These are phyloP conservation scores for Neurospora sp. DNA, from an alignment of 495 filamentous ascomycete species.

Conservation along the genomic window DNA sequence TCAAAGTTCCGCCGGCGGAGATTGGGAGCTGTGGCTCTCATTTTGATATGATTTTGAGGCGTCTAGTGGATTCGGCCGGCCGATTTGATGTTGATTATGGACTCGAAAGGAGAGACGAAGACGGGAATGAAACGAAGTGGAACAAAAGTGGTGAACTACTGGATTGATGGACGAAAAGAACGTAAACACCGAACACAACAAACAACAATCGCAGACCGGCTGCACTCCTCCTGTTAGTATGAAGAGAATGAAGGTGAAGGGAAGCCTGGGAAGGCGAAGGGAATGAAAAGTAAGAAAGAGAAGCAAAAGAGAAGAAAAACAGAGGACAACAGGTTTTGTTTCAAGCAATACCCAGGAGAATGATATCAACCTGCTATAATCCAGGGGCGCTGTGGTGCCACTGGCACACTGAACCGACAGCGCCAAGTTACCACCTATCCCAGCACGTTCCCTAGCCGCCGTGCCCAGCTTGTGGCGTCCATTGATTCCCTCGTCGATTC, in stretches of 20 bases:
- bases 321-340: neutral
- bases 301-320: neutral
- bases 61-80: neutral
- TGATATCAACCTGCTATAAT: neutral
- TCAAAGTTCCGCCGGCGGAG: constrained; percentile 12
- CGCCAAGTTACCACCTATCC: neutral
- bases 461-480: neutral
- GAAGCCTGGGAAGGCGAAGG: neutral
- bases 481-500: neutral
- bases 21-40: constrained; percentile 10
- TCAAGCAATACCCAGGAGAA: neutral
- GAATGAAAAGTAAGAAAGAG: neutral
- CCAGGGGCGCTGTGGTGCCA: neutral
- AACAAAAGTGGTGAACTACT: neutral
- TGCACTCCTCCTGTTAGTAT: constrained; percentile 2
- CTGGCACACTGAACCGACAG: neutral
- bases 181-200: neutral
- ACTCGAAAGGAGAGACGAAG: neutral
- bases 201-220: constrained; percentile 10
- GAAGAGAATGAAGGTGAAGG: neutral
- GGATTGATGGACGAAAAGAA: neutral
- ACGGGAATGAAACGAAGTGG: neutral
- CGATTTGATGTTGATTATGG: constrained; percentile 2
- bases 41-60: neutral
- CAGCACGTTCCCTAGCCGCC: neutral